Evolutionary conservation across 2,329 filamentous ascomycete species (phyloP), one percentile per base, ranked within the genome.

Genomic region (Aspergillus tamarii): DNA sequence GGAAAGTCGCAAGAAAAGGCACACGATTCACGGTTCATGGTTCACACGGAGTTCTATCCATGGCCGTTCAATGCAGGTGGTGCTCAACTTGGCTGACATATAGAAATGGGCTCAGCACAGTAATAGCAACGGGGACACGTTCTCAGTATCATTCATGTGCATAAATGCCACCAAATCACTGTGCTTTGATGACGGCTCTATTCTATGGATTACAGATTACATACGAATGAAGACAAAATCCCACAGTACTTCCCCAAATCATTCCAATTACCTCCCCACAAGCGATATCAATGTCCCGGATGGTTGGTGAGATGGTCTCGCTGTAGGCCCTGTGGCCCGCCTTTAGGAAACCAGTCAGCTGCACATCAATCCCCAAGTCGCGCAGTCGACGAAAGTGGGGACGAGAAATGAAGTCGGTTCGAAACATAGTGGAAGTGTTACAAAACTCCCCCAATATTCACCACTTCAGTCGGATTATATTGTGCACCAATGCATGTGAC

Each of bases 251-350:
- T 21, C n/a, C 32, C 26, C 16, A 11, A 34, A 34, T 19, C 32
- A 11, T 21, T 26, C 14, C 32, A 30, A 19, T n/a, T 19, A 12
- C 46, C 46, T 53, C 57, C 46, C 57, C 57, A 53, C 46, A 59
- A 59, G 57, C 16, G 36, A 54, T 54, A 28, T 21, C 57, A 60
- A 45, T n/a, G 8, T 32, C n/a, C 52, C 39, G 23, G n/a, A 55
- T 39, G 32, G 52, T 55, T 39, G 32, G 36, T 21, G 23, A 16
- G 12, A 30, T 54, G 58, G 16, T 23, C 52, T 41, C 32, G n/a
- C 14, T 36, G n/a, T 55, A 52, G 28, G 9, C 14, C 28, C 28
- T 21, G 6, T 39, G 21, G 12, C 52, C 34, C 52, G 52, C 14
- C n/a, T 39, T 10, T 7, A 23, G 36, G 21, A 39, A 19, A 34